A percentile compares a stretch with the other conserved stretches of the same genome.
phyloP scores from a whole-genome alignment of 192 early-diverging fungal genomes.

The Coemansia sp. region DNA sequence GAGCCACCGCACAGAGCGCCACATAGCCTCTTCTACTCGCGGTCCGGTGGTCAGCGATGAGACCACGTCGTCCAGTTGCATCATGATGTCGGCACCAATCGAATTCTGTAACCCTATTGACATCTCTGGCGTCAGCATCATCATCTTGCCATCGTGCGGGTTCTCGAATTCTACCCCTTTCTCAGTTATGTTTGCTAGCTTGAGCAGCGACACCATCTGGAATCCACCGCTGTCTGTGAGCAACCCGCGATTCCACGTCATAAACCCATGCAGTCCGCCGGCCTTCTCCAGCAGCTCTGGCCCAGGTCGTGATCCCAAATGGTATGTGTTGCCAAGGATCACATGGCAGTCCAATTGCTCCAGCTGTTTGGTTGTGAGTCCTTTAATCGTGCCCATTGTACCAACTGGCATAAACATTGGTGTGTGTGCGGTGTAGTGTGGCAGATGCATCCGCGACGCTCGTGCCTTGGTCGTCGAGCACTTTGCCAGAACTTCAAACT shows the following conservation, averaged over 20 bases:
- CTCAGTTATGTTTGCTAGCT: conserved; percentile 80
- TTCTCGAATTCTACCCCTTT: conserved; percentile 83
- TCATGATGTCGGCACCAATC: conserved; percentile 87
- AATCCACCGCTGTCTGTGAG: conserved; percentile 85
- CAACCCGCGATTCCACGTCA: conserved; percentile 76
- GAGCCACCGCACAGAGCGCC: conserved; percentile 83
- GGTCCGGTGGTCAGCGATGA: conserved; percentile 77
- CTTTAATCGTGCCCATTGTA: conserved; percentile 83
- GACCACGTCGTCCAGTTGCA: conserved; percentile 90
- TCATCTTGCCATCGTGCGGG: conserved; percentile 76
- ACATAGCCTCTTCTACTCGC: conserved; percentile 88
- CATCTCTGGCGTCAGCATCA: conserved; percentile 83
- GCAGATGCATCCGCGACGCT: conserved; percentile 69
- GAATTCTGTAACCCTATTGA: conserved; percentile 85
- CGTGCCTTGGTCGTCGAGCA: conserved; percentile 85
- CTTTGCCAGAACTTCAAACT: conserved; percentile 67
- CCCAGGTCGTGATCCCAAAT: conserved; percentile 71
- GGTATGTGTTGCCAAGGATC: conserved; percentile 87
- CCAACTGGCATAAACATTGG: conserved; percentile 91
- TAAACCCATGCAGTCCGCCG: conserved; percentile 78
- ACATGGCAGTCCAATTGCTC: conserved; percentile 75
- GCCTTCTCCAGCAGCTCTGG: conserved; percentile 70
- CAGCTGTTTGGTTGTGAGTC: conserved; percentile 74
- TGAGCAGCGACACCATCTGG: conserved; percentile 88
- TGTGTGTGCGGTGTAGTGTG: conserved; percentile 77